Evolutionary conservation across 352 stramenopile genomes (phyloP), one percentile per base, ranked within the genome.

Genomic region (Pythium volutum): DNA sequence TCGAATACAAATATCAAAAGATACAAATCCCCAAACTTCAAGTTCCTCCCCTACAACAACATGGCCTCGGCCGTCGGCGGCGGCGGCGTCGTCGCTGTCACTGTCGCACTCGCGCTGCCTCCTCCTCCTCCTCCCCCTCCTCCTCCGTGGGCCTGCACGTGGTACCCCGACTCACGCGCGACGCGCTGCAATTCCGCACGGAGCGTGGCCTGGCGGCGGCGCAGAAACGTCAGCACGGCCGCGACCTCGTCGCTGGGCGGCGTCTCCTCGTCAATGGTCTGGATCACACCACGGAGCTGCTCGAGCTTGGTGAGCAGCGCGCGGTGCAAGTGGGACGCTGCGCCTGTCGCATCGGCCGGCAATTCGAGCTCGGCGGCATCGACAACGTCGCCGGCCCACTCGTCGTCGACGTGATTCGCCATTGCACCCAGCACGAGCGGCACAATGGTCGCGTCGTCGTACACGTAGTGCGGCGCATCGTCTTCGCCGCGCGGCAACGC

Each of bases 381-480:
- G 15, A 66, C 51, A 2, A 66, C 23, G 51, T 66, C 59, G 41
- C 25, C 25, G 12, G 51, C 58, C 33, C 38, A 45, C 20, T 52
- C 46, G 22, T 45, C 48, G 36, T 49, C 42, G 10, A 43, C 27
- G 26, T 49, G 49, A 33, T 20, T 59, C 12, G 22, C 22, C 25
- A 61, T 20, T 26, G 50, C 59, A 15, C 52, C 45, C 18, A 39
- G 29, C 52, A 67, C 52, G 33, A 57, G 60, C 25, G 41, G 38
- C 26, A 56, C 53, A 46, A 59, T 62, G 9, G 45, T 57, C 48
- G 39, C 38, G 46, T 67, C 60, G 14, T 67, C 52, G 38, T 67
- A 67, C 5, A 67, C 20, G 38, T 67, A 67, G 36, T 67, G 60
- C 34, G 60, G 60, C 45, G 41, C 41, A 20, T 61, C 60, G 45